Base-by-base conservation (phyloP, 495 filamentous ascomycete species). In the Daldinia concentrica region DNA sequence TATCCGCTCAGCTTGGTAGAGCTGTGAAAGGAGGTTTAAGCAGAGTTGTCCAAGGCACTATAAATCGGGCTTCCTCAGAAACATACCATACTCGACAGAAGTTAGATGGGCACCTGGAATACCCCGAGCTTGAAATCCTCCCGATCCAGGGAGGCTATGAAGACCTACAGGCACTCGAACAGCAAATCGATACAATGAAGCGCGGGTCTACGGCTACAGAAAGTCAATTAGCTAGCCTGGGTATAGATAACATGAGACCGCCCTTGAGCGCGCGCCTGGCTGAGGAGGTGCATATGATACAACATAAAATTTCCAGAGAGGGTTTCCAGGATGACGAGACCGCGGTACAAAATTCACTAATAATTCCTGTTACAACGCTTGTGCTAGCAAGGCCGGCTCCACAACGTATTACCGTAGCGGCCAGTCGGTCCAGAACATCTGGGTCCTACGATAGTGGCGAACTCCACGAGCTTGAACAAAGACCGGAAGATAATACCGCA, bases 81-180 rank as follows among this genome's bases (percentile, higher is more conserved):
- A 29, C 64, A 32, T 51, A 65, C 15, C 58, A 43, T 62, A 17
- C 51, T 29, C 60, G 14, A 19, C 58, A 58, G 27, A 71, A 64
- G 22, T 39, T 55, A 7, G 60, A 65, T n/a, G 54, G 51, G 3
- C 69, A 66, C 14, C 48, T 79, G 30, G 79, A 81, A 56, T 79
- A 80, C 36, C 78, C 77, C 1, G 79, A 80, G 51, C 77, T 81
- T 19, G 77, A 78, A 54, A 66, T 80, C 4, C 69, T 70, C 36
- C 73, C 77, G 0, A 77, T 71, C n/a, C 70, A 74, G 19, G 77
- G 65, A 30, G 73, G 72, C 0, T 77, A 76, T 22, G 64, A 66
- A 39, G 79, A 81, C 37, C 19, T 81, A 9, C 72, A 76, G 39
- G 76, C 74, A 41, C 64, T 79, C 15, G 77, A 77, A 37, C 73